Base-by-base conservation (phyloP, 306 rosid genomes). In the Cercis canadensis region DNA sequence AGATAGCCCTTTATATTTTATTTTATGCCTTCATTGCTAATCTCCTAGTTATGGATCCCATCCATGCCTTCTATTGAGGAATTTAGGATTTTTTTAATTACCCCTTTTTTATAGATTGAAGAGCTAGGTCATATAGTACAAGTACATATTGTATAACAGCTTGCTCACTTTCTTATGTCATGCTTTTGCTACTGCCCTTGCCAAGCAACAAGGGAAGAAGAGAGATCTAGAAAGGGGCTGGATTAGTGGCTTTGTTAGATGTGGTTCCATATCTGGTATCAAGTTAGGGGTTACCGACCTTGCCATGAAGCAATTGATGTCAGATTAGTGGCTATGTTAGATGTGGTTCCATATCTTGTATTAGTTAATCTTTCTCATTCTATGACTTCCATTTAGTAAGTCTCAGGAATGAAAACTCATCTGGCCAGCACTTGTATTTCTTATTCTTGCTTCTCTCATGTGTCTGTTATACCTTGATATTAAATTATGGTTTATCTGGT, bases 211-310 rank as follows among this genome's bases (percentile, higher is more conserved):
- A 41, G 36, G n/a, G n/a, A n/a, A n/a, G n/a, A n/a, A n/a, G n/a
- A n/a, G n/a, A n/a, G n/a, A n/a, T n/a, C n/a, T n/a, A n/a, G n/a
- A n/a, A n/a, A n/a, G n/a, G n/a, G 46, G 43, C 37, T 39, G 66
- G 18, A 61, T 46, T 46, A 65, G 17, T 32, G 15, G 31, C 62
- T 47, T 62, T 51, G 53, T 36, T 49, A n/a, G 57, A 45, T 31
- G 34, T 24, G 29, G 29, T 24, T 24, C 29, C 29, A 3, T 24
- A 24, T 24, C 3, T 24, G 29, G 29, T 24, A 24, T 24, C 29
- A 24, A 24, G 29, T 24, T 24, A 24, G 29, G 29, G 29, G 29
- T 24, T 24, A 24, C 29, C 1, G 29, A 24, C 29, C 29, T 24
- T 24, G 29, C 3, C 29, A 24, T 3, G 3, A 24, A 24, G 29